These are phyloP conservation scores for Aspergillus costaricaensis DNA, from an alignment of 2,329 filamentous ascomycete genomes.

Conservation along the genomic window DNA sequence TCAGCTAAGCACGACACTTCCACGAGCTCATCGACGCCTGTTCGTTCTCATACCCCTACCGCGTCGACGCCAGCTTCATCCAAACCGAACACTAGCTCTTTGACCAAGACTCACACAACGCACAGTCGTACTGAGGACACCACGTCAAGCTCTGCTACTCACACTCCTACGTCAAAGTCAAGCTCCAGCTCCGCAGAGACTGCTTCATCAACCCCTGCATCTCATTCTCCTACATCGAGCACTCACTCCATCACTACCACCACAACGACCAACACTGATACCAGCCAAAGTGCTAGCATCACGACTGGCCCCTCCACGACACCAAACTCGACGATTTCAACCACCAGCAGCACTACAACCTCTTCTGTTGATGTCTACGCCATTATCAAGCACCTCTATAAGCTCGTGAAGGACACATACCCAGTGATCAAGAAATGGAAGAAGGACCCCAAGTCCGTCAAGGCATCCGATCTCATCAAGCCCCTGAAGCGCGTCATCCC, in stretches of 20 bases:
- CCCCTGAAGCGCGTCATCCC: not conserved
- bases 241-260: not conserved
- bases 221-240: not conserved
- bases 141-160: not conserved
- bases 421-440: slow-evolving; percentile 3
- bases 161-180: not conserved
- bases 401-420: not conserved
- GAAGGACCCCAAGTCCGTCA: not conserved
- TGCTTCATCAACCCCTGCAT: not conserved
- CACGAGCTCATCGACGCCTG: not conserved
- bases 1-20: not conserved
- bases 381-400: not conserved
- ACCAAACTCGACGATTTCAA: not conserved
- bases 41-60: not conserved
- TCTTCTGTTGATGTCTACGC: not conserved
- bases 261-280: not conserved
- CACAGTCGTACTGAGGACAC: not conserved
- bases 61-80: not conserved
- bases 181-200: not conserved
- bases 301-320: not conserved
- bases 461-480: not conserved
- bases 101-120: not conserved
- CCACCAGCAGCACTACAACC: not conserved
- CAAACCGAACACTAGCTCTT: not conserved
- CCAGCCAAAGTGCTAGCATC: not conserved